Percentiles rank a stretch among this genome's conserved stretches.
Evolutionary conservation across 2,329 filamentous ascomycete genomes (phyloP).

Genomic region (Penicillium sp.): DNA sequence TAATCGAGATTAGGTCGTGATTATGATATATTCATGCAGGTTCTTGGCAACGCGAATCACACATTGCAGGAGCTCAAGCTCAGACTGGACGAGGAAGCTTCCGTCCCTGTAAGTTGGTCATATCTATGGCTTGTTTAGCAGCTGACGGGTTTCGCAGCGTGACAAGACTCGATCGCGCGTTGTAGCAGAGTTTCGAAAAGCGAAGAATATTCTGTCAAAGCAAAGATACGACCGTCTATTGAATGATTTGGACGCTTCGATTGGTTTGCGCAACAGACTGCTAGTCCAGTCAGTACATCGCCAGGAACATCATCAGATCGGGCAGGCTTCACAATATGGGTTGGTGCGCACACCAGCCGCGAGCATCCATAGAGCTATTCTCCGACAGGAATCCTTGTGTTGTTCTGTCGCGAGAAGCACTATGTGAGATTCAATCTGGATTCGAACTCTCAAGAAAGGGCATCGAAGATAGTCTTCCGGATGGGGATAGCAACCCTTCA

Average conservation of each 20-base stretch:
- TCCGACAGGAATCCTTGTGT: not conserved
- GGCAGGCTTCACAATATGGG: not conserved
- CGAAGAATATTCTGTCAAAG: not conserved
- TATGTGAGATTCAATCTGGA: not conserved
- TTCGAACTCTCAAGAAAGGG: not conserved
- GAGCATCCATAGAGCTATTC: constrained; percentile 4
- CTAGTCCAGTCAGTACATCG: not conserved
- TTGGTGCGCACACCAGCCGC: not conserved
- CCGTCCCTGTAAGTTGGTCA: not conserved
- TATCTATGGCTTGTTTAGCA: not conserved
- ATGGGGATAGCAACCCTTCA: not conserved
- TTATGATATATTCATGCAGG: not conserved
- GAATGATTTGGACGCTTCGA: not conserved
- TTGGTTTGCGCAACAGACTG: not conserved
- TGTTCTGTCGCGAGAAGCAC: constrained; percentile 3
- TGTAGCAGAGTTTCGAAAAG: not conserved
- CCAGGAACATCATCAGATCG: not conserved
- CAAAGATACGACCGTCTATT: not conserved
- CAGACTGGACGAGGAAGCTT: not conserved
- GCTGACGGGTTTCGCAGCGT: not conserved
- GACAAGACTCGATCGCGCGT: not conserved
- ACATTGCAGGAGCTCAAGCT: not conserved
- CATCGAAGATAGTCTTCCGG: not conserved
- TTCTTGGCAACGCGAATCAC: not conserved
- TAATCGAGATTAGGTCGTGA: not conserved